A percentile compares a stretch with the other conserved stretches of the same genome.
These are phyloP conservation scores for Pelagomonas calceolata DNA, from an alignment of 108 stramenopile genomes.

Conservation along the genomic window DNA sequence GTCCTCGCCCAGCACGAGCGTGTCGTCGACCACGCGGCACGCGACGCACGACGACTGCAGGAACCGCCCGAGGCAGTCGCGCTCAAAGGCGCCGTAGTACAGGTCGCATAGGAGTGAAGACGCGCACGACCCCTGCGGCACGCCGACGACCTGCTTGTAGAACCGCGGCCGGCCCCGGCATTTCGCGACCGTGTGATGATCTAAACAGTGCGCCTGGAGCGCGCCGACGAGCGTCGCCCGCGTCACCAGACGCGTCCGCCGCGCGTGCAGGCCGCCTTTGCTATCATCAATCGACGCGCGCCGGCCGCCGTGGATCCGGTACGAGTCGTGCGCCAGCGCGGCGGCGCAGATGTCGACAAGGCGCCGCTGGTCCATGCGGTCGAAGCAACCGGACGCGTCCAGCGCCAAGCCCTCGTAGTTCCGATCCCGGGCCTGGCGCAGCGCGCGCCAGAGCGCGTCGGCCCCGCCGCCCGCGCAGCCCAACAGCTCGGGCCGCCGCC, in stretches of 20 bases:
- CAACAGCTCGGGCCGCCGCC: background rate
- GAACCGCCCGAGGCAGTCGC: too few species aligned
- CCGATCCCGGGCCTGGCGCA: background rate
- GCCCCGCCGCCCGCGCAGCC: background rate
- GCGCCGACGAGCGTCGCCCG: background rate
- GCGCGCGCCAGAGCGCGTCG: background rate
- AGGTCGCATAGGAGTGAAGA: background rate
- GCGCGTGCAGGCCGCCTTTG: background rate
- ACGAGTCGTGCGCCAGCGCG: background rate
- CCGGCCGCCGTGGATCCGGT: background rate
- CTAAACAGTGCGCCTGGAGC: background rate
- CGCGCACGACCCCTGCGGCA: background rate
- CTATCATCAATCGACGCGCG: background rate
- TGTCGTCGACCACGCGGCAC: too few species aligned
- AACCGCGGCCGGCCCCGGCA: background rate
- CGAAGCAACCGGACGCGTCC: background rate
- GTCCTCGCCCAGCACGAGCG: too few species aligned
- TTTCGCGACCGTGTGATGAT: background rate
- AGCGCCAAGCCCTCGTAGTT: background rate
- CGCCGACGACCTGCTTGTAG: background rate
- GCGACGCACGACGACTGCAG: too few species aligned
- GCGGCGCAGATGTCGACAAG: background rate
- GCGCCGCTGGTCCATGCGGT: background rate
- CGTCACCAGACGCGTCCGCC: background rate
- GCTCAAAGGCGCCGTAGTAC: background rate